Base-by-base conservation (phyloP, 73 alveolate genomes). In the Tetrahymena elliotti region DNA sequence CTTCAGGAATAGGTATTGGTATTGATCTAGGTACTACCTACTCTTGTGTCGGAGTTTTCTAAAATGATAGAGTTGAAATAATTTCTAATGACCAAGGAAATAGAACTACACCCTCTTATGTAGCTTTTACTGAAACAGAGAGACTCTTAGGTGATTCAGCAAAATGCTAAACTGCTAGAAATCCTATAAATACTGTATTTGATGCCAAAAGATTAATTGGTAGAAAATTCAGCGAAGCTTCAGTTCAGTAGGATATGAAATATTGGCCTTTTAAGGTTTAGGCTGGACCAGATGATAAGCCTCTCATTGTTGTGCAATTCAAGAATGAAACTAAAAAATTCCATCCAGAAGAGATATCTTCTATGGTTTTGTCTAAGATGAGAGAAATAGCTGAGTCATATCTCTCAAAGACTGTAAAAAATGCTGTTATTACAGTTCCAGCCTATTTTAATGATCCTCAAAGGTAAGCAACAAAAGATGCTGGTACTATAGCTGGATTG, bases 401-500 rank as follows among this genome's bases (percentile, higher is more conserved):
- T 97, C 97, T 98, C 93, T 96, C 97, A 83, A 96, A 97, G 33
- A 95, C 97, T 47, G 97, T 96, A 95, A 97, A 97, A 84, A 95
- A 96, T 34, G 99, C 99, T 11, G 99, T 98, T 93, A 93, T 98
- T 93, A 98, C 99, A 94, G 98, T 96, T 93, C 99, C 99, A 6
- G 99, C 99, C 16, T 98, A 98, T 83, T 98, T 97, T 94, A 98
- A 98, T 93, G 99, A 98, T 96, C 96, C 99, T 11, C 98, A 98
- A 95, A 98, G 99, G 95, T 98, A 98, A 93, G 99, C 99, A 53
- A 98, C 99, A 93, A 98, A 98, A 95, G 99, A 98, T 96, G 99
- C 99, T n/a, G 99, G 99, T 12, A 93, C 95, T 31, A 96, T 95
- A 1, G 93, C 95, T 52, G 98, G 97, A 35, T 84, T 97, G 33